Base-by-base conservation (phyloP, 306 rosid species). In the Elaeagnus macrophylla region DNA sequence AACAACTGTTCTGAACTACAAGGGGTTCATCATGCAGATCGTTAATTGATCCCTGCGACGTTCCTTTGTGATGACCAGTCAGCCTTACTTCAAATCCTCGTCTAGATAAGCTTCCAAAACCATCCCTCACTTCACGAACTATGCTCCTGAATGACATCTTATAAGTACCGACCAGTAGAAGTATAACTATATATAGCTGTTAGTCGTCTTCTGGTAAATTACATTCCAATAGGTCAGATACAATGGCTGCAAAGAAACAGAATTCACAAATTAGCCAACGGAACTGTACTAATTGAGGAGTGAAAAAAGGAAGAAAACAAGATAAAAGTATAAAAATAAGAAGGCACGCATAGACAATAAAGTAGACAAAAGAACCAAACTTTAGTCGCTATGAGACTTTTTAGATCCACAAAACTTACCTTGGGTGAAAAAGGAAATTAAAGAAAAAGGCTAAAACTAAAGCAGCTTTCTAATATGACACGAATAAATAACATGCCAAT, bases 101-200 rank as follows among this genome's bases (percentile, higher is more conserved):
- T 57, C 94, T 71, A 36, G 96, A 88, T 54, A 88, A 76, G 72
- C 94, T 88, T 68, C 96, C 96, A 43, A 88, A 73, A 25, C 96
- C 85, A 68, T 84, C 96, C 70, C 94, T 80, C 16, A 88, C 82
- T 12, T 88, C 96, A 42, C 96, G 96, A 55, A 88, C 87, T 70
- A 88, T 88, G 71, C 94, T 88, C 18, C 94, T 87, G 78, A 88
- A 88, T 8, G 96, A 88, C 96, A 88, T 87, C 75, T 67, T 76
- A 64, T 59, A 52, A 45, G 54, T 11, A 43, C 49, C 40, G 43
- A 72, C 50, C 63, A 58, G 43, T 51, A 68, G 51, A 19, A 12
- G 12, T 51, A 61, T 54, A 62, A 61, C 51, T 51, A 59, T 51
- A 12, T 63, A 37, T 59, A 63, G 63, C 53, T 25, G 52, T 61